These are phyloP conservation scores for Patellifolia procumbens DNA, from an alignment of 179 eudicot genomes.

Conservation along the genomic window DNA sequence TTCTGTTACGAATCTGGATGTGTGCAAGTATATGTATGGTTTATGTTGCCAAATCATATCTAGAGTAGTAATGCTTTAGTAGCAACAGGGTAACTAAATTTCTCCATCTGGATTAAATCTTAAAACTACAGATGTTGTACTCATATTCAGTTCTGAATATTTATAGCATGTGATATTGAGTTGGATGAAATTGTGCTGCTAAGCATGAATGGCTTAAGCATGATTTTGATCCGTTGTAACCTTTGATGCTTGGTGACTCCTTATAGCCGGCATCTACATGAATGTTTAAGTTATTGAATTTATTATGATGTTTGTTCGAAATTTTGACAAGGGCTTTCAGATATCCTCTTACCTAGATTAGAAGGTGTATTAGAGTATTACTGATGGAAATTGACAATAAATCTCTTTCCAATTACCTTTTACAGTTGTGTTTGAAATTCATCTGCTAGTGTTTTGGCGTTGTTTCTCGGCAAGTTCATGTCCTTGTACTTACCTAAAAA, in stretches of 20 bases:
- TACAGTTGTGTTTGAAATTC: background rate
- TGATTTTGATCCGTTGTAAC: background rate
- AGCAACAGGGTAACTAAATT: background rate
- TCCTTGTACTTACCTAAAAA: background rate
- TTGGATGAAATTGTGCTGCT: background rate
- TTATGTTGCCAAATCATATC: background rate
- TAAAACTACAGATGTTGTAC: background rate
- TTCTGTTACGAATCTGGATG: no score
- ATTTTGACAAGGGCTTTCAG: background rate
- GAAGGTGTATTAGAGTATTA: background rate
- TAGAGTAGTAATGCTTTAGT: background rate
- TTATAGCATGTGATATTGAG: background rate
- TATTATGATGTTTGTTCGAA: background rate
- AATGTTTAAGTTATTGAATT: background rate
- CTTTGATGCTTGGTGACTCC: slow-evolving; percentile 1
- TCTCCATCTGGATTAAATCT: background rate
- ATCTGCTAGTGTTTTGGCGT: background rate
- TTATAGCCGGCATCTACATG: background rate
- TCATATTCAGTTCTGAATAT: background rate
- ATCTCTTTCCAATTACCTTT: background rate
- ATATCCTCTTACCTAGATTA: background rate
- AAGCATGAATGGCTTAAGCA: background rate
- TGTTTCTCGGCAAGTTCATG: background rate
- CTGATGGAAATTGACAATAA: background rate
- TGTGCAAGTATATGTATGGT: background rate